Conservation (phyloP, 768 basidiomycete genomes). For the Suillus tomentosus region DNA sequence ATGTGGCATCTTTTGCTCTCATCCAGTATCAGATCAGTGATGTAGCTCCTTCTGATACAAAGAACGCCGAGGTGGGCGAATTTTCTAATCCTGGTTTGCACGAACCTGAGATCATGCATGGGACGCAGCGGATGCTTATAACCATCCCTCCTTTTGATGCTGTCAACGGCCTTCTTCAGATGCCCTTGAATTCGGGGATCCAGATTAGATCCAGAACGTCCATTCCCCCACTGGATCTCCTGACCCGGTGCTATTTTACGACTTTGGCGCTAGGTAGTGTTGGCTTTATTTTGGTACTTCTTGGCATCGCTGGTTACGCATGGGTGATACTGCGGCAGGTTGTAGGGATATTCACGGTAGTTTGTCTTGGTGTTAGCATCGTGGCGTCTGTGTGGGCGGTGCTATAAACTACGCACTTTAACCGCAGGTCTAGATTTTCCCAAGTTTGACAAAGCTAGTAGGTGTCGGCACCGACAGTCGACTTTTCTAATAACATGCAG, state of each 20-base stretch:
- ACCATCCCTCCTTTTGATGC: not conserved
- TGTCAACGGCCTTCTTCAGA: too few species aligned
- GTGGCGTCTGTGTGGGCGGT: constrained; percentile 30
- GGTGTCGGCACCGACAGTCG: too few species aligned
- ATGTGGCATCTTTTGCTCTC: constrained; percentile 30
- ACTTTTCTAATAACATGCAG: too few species aligned
- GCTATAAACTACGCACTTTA: not conserved
- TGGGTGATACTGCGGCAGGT: constrained; percentile 25
- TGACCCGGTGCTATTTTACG: constrained; percentile 30
- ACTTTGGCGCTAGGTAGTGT: constrained; percentile 24
- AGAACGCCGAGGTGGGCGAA: not conserved
- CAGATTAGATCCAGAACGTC: not conserved
- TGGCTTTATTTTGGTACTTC: constrained; percentile 29
- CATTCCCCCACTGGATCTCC: constrained; percentile 21
- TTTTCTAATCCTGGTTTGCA: not conserved
- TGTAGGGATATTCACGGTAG: constrained; percentile 31
- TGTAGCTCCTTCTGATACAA: not conserved
- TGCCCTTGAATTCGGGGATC: not conserved
- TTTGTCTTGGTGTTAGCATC: constrained; percentile 26
- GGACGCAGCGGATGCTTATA: not conserved
- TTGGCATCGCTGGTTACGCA: constrained; percentile 28
- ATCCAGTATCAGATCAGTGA: constrained; percentile 31
- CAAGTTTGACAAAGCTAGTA: too few species aligned
- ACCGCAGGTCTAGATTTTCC: not conserved
- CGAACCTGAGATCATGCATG: not conserved